Evolutionary conservation across 1,284 basidiomycete genomes (phyloP).

Genomic region (Pseudozyma pruni): DNA sequence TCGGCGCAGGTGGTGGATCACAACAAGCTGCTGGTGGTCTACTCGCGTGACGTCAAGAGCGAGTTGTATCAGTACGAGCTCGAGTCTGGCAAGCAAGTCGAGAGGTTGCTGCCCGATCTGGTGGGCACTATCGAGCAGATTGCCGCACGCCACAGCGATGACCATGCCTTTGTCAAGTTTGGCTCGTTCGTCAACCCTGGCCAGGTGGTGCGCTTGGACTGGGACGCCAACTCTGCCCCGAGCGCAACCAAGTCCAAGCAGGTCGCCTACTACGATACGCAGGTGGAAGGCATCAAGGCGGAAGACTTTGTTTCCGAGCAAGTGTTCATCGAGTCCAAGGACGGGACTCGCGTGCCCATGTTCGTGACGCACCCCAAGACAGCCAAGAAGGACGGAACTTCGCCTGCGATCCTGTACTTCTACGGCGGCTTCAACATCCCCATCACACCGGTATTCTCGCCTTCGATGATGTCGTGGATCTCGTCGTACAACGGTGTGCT

Average conservation of each 20-base stretch:
- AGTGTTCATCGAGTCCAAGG: conserved; percentile 75
- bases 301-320: conserved; percentile 80
- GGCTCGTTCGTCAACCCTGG: conserved; percentile 81
- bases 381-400: conserved; percentile 79
- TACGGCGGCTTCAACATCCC: conserved; percentile 72
- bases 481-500: conserved; percentile 79
- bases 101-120: conserved; percentile 75
- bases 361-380: conserved; percentile 83
- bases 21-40: conserved; percentile 76
- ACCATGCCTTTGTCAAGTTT: conserved; percentile 78
- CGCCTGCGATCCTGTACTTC: conserved; percentile 83
- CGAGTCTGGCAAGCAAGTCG: conserved; percentile 72
- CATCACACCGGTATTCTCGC: conserved; percentile 78
- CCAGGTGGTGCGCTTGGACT: conserved; percentile 70
- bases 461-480: conserved; percentile 80
- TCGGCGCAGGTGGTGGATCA: conserved; percentile 73
- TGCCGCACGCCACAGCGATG: conserved; percentile 72
- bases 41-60: conserved; percentile 84
- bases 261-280: conserved; percentile 74
- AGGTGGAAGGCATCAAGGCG: conserved; percentile 76
- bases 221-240: conserved; percentile 59
- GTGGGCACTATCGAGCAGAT: conserved; percentile 77
- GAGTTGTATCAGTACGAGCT: conserved; percentile 81
- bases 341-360: conserved; percentile 85
- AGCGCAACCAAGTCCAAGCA: conserved; percentile 27